These are phyloP conservation scores for Eucalyptus pumila DNA, from an alignment of 345 rosid genomes.

Conservation along the genomic window DNA sequence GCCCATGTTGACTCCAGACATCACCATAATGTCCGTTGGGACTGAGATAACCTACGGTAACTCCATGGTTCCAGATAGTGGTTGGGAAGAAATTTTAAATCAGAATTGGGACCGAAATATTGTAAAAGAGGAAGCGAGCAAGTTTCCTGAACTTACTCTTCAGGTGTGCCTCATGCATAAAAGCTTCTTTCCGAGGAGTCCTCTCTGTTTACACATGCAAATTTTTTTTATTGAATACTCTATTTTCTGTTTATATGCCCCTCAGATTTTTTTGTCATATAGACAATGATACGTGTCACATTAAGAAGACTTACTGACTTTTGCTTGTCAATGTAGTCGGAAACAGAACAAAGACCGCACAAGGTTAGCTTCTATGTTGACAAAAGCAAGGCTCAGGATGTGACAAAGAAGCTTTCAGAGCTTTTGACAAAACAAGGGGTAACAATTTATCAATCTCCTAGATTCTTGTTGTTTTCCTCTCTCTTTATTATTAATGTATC, in stretches of 20 bases:
- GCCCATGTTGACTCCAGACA: slow-evolving; percentile 91
- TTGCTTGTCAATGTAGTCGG: slow-evolving; percentile 39
- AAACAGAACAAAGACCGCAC: slow-evolving; percentile 84
- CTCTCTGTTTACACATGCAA: not conserved
- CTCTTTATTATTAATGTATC: not conserved
- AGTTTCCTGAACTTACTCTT: slow-evolving; percentile 75
- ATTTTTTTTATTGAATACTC: not conserved
- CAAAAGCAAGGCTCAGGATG: slow-evolving; percentile 63
- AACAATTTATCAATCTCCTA: slow-evolving; percentile 3
- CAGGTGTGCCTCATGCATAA: slow-evolving; percentile 36
- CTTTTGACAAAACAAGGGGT: slow-evolving; percentile 59
- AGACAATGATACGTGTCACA: not conserved
- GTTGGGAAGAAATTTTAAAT: slow-evolving; percentile 79
- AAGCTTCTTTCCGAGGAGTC: not conserved
- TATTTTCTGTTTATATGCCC: not conserved
- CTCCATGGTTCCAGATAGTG: slow-evolving; percentile 80
- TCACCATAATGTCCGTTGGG: slow-evolving; percentile 96
- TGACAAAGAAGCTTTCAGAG: slow-evolving; percentile 50
- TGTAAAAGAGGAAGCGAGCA: slow-evolving; percentile 64
- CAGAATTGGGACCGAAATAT: slow-evolving; percentile 73
- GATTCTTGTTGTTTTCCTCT: not conserved
- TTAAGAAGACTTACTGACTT: not conserved
- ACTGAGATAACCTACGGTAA: slow-evolving; percentile 94
- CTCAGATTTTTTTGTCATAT: not conserved
- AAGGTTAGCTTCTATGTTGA: slow-evolving; percentile 88